Percentiles rank a stretch among this genome's conserved stretches.
Conservation (phyloP, 257 asterid genomes). For the Haberlea rhodopensis region DNA sequence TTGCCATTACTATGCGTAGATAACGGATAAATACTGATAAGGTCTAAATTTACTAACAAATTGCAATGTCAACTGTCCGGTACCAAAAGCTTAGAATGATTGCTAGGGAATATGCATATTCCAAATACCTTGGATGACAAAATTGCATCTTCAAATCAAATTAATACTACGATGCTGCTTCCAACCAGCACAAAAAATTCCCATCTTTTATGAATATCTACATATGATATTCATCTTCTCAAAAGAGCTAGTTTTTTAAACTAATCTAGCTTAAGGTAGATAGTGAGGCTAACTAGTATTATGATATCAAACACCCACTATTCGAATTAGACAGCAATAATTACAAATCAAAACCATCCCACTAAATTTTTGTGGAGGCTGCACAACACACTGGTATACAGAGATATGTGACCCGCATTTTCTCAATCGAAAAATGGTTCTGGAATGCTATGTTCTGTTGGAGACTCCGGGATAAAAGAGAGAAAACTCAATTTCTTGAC, state of each 20-base stretch:
- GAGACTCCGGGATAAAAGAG: background rate
- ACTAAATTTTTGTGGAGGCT: background rate
- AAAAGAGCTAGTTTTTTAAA: too few species aligned
- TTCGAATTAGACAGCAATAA: background rate
- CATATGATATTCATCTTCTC: too few species aligned
- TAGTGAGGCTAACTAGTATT: background rate
- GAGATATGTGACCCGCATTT: background rate
- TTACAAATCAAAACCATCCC: background rate
- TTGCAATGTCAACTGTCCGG: too few species aligned
- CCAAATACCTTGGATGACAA: too few species aligned
- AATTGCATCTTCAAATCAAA: too few species aligned
- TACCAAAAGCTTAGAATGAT: background rate
- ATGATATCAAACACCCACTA: background rate
- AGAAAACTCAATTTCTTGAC: background rate
- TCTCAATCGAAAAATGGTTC: background rate
- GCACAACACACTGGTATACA: background rate
- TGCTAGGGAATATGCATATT: too few species aligned
- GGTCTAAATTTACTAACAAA: background rate
- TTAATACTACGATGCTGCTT: too few species aligned
- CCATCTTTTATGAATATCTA: constrained; percentile 16
- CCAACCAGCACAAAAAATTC: too few species aligned
- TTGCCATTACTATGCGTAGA: too few species aligned
- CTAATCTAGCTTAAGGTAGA: background rate
- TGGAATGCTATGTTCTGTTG: background rate
- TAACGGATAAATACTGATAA: background rate